Evolutionary conservation across 495 filamentous ascomycete species (phyloP).

Genomic region (Xylaria nigripes): DNA sequence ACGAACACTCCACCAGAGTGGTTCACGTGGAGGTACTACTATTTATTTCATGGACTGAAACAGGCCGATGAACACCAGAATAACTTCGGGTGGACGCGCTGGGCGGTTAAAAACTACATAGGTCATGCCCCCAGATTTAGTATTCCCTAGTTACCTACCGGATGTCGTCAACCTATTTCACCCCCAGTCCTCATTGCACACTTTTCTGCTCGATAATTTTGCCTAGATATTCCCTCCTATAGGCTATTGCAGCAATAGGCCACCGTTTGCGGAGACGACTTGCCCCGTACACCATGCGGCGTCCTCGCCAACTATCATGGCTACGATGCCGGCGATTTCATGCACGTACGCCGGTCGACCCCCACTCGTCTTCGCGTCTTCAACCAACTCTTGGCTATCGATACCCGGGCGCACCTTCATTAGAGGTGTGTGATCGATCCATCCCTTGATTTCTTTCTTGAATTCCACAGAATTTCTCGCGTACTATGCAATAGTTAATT

Average conservation of each 20-base stretch:
- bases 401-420: slow-evolving; percentile 45
- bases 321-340: slow-evolving; percentile 80
- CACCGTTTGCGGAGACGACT: slow-evolving; percentile 82
- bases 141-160: no score
- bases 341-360: slow-evolving; percentile 64
- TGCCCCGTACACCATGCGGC: slow-evolving; percentile 74
- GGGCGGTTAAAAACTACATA: no score
- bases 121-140: no score
- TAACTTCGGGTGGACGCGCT: no score
- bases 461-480: slow-evolving; percentile 34
- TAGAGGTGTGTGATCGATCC: slow-evolving; percentile 62
- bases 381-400: slow-evolving; percentile 52
- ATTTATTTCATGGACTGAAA: no score
- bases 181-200: no score
- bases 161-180: no score
- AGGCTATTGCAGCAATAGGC: slow-evolving; percentile 56
- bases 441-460: slow-evolving; percentile 36
- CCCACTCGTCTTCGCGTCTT: slow-evolving; percentile 44
- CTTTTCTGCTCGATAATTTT: no score
- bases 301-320: slow-evolving; percentile 71
- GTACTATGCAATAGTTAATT: slow-evolving; percentile 1
- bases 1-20: no score
- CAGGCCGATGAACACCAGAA: no score
- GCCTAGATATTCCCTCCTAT: neutral
- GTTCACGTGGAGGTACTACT: no score